Base-by-base conservation (phyloP, 805 yeast genomes). In the Tetrapisispora namnaoensis region DNA sequence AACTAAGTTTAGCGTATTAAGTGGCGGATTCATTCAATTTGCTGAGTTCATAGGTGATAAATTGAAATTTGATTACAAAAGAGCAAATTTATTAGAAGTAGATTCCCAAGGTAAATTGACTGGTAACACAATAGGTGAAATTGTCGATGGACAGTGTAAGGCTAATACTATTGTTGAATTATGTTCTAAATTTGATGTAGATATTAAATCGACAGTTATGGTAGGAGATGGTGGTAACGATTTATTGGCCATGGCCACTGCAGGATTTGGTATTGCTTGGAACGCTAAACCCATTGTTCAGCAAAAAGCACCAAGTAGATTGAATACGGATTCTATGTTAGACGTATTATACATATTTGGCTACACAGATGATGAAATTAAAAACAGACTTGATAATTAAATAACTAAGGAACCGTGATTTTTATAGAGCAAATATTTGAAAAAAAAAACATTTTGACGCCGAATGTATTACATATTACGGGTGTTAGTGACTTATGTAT, bases 171-270 rank as follows among this genome's bases (percentile, higher is more conserved):
- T 93, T 43, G 66, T 72, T 43, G 76, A 79, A 52, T 75, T 86
- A 32, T 83, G 91, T 1, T 55, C 64, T 5, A 27, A 37, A 9
- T 42, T 42, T 54, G 65, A 65, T 11, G 70, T 85, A 35, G 77
- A 75, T 21, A 68, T 79, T 11, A 63, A 63, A 40, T 61, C 72
- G 4, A 82, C 83, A 1, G 82, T 86, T 42, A 96, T 96, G 44
- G 85, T 91, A 37, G 98, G 98, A 36, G 98, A 93, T 63, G 99
- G 99, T 37, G 96, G 98, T 22, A 93, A 93, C 60, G 99, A 93
- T 68, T 71, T 93, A 61, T 77, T 78, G 42, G 95, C 95, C 89
- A 93, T 93, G 98, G 76, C 71, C 2, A 78, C 69, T 14, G 96
- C 96, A 2, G 98, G 98, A 0, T 85, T 80, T 63, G 99, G 99